These are phyloP conservation scores for Falciphora oryzae DNA, from an alignment of 2,329 filamentous ascomycete genomes.

Conservation along the genomic window DNA sequence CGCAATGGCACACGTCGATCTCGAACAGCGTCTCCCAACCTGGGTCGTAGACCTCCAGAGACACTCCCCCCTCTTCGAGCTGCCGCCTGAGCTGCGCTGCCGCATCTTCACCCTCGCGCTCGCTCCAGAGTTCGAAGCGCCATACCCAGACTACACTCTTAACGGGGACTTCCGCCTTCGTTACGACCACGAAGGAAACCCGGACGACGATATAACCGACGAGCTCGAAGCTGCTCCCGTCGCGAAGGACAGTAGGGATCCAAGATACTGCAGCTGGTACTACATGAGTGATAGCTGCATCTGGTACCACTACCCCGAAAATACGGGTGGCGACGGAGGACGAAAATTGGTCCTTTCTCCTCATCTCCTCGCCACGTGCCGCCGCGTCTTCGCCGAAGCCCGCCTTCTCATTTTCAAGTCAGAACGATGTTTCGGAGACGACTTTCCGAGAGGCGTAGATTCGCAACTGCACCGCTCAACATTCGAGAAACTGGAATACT, in stretches of 20 bases:
- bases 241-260: no score
- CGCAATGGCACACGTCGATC: background rate
- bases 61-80: constrained; percentile 1
- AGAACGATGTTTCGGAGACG: background rate
- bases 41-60: background rate
- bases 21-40: background rate
- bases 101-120: background rate
- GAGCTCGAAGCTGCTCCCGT: background rate
- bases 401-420: background rate
- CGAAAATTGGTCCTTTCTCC: constrained; percentile 1
- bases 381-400: constrained; percentile 1
- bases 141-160: background rate
- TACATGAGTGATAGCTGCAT: no score
- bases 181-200: constrained; percentile 3
- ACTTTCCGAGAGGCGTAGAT: background rate
- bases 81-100: constrained; percentile 3
- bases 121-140: background rate
- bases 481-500: background rate
- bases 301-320: no score
- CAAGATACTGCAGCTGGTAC: no score
- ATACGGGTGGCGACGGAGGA: background rate
- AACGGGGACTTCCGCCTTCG: constrained; percentile 1
- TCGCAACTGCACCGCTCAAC: background rate
- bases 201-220: constrained; percentile 1
- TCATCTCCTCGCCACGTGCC: constrained; percentile 5